Evolutionary conservation across 495 filamentous ascomycete genomes (phyloP).

Genomic region (Talaromyces liani): DNA sequence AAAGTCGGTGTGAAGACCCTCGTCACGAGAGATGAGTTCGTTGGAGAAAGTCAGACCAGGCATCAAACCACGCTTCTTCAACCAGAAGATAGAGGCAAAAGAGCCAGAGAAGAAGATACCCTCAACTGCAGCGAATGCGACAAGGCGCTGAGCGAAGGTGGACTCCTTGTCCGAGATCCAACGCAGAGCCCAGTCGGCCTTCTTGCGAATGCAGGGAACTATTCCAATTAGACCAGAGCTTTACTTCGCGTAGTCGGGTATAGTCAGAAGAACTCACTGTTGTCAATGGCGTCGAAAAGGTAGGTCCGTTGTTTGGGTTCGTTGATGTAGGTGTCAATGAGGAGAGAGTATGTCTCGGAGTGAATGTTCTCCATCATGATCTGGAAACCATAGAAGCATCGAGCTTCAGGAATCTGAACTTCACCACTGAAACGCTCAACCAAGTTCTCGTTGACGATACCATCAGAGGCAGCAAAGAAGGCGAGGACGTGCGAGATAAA

Average conservation of each 20-base stretch:
- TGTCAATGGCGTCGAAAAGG: constrained; percentile 97
- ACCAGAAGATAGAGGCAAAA: constrained; percentile 99
- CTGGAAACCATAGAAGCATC: constrained; percentile 99
- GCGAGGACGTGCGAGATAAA: constrained; percentile 98
- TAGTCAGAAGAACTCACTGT: constrained; percentile 51
- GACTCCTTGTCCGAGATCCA: constrained; percentile 93
- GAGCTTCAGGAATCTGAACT: constrained; percentile 94
- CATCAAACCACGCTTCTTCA: constrained; percentile 99
- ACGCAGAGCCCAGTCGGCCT: constrained; percentile 93
- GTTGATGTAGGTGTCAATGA: constrained; percentile 99
- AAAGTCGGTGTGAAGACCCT: constrained; percentile 99
- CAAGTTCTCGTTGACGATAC: constrained; percentile 99
- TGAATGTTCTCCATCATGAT: constrained; percentile 99
- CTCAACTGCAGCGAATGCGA: constrained; percentile 96
- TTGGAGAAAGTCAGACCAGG: constrained; percentile 98
- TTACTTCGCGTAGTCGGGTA: background rate
- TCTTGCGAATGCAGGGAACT: constrained; percentile 94
- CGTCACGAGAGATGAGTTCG: constrained; percentile 98
- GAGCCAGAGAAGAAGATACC: constrained; percentile 99
- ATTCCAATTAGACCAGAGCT: constrained; percentile 18
- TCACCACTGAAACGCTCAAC: constrained; percentile 96
- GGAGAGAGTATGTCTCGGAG: constrained; percentile 97
- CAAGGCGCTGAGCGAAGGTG: constrained; percentile 89
- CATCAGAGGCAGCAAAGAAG: constrained; percentile 99
- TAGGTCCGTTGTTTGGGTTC: constrained; percentile 92